phyloP scores from a whole-genome alignment of 164 flowering plant species.

The Aristolochia californica region DNA sequence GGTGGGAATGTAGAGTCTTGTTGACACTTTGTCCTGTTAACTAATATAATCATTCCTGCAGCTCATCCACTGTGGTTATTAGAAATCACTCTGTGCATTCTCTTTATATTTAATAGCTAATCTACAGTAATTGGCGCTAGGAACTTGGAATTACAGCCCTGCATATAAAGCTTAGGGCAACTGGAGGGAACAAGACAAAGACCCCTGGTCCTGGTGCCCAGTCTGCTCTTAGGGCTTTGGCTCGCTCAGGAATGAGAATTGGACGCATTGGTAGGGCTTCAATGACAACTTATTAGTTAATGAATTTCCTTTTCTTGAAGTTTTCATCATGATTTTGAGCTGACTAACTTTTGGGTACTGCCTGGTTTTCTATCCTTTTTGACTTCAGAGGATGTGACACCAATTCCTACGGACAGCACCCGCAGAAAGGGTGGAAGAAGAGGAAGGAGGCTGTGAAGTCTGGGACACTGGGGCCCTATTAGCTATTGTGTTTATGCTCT shows the following conservation, averaged over 20 bases:
- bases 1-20: too few relatives aligned
- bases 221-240: slow-evolving; percentile 63
- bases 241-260: slow-evolving; percentile 54
- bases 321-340: too few relatives aligned
- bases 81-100: too few relatives aligned
- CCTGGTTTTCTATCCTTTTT: neutral
- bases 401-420: slow-evolving; percentile 7
- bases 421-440: slow-evolving; percentile 9
- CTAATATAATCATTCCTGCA: too few relatives aligned
- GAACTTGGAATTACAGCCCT: slow-evolving; percentile 63
- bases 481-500: too few relatives aligned
- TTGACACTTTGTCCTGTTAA: too few relatives aligned
- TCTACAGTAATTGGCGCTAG: slow-evolving; percentile 11
- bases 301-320: too few relatives aligned
- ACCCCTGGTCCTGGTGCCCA: slow-evolving; percentile 85
- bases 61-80: too few relatives aligned
- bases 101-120: too few relatives aligned
- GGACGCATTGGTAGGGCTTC: slow-evolving; percentile 49
- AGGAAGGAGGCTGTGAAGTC: slow-evolving; percentile 7
- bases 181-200: slow-evolving; percentile 76
- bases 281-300: neutral
- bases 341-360: too few relatives aligned
- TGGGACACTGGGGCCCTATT: too few relatives aligned
- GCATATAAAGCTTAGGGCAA: slow-evolving; percentile 72
- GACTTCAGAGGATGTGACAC: slow-evolving; percentile 7